Conservation (phyloP, 2,329 filamentous ascomycete genomes). For the Clathrospora elynae region DNA sequence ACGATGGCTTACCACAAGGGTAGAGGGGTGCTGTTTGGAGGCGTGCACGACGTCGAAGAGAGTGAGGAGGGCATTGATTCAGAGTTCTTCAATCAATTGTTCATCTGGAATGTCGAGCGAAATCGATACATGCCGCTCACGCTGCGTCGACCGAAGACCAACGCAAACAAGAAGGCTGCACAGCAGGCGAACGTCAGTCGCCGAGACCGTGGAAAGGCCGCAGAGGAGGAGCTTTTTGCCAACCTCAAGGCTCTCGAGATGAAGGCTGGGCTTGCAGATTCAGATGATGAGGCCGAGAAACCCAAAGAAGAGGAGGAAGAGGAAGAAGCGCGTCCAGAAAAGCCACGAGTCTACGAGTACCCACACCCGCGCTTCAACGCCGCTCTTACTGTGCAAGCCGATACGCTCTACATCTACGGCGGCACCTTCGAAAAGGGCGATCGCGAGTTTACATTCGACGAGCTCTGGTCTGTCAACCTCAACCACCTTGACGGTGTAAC, state of each 20-base stretch:
- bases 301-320: slow-evolving; percentile 50
- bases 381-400: slow-evolving; percentile 86
- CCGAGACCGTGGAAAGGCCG: slow-evolving; percentile 79
- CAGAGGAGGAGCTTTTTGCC: slow-evolving; percentile 85
- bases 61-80: slow-evolving; percentile 95
- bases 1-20: slow-evolving; percentile 96
- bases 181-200: slow-evolving; percentile 42
- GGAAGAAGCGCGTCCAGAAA: slow-evolving; percentile 59
- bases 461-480: slow-evolving; percentile 91
- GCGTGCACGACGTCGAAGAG: slow-evolving; percentile 90
- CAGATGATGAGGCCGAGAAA: slow-evolving; percentile 32
- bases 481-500: slow-evolving; percentile 93
- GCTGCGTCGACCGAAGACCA: slow-evolving; percentile 73
- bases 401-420: slow-evolving; percentile 91
- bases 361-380: slow-evolving; percentile 92
- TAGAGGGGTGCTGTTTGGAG: slow-evolving; percentile 89
- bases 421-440: slow-evolving; percentile 96
- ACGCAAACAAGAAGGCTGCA: slow-evolving; percentile 63
- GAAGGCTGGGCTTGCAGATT: slow-evolving; percentile 65
- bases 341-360: slow-evolving; percentile 73
- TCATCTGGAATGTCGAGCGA: slow-evolving; percentile 92
- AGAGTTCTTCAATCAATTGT: slow-evolving; percentile 93
- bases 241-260: slow-evolving; percentile 86
- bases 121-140: slow-evolving; percentile 90
- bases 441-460: slow-evolving; percentile 92